Conservation (phyloP, 352 stramenopile species). For the Pythium chondricola region DNA sequence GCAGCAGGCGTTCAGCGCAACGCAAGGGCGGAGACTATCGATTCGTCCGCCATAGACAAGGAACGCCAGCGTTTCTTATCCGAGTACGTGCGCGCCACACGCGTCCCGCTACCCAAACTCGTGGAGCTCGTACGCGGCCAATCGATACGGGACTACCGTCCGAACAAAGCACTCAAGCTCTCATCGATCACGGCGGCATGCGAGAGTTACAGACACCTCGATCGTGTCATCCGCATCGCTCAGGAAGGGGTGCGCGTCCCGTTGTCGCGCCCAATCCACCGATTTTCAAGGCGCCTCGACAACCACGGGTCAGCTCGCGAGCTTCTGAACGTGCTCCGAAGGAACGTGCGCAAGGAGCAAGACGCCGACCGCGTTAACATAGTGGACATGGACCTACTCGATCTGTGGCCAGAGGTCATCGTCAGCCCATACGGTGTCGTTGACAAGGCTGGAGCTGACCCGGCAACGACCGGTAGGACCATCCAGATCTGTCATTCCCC, state of each 20-base stretch:
- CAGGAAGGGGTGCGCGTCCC: neutral
- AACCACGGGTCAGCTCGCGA: no score
- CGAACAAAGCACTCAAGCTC: neutral
- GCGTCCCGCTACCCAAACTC: neutral
- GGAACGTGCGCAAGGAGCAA: no score
- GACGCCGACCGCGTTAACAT: neutral
- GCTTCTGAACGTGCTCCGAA: no score
- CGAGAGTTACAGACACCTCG: neutral
- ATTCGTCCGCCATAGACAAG: no score
- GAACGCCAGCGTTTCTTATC: no score
- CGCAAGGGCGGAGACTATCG: no score
- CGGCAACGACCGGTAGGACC: neutral
- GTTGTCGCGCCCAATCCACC: no score
- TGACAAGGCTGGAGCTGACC: neutral
- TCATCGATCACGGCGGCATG: neutral
- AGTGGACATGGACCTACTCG: neutral
- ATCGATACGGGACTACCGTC: neutral
- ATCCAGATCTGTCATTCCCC: slow-evolving; percentile 3
- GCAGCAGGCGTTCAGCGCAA: no score
- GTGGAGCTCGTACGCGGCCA: slow-evolving; percentile 1
- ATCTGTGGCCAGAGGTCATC: neutral
- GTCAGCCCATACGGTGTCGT: slow-evolving; percentile 2
- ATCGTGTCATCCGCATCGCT: neutral
- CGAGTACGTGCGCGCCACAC: neutral
- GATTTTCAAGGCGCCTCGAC: no score